phyloP scores from a whole-genome alignment of 2,329 filamentous ascomycete species.

The Monascus ruber region DNA sequence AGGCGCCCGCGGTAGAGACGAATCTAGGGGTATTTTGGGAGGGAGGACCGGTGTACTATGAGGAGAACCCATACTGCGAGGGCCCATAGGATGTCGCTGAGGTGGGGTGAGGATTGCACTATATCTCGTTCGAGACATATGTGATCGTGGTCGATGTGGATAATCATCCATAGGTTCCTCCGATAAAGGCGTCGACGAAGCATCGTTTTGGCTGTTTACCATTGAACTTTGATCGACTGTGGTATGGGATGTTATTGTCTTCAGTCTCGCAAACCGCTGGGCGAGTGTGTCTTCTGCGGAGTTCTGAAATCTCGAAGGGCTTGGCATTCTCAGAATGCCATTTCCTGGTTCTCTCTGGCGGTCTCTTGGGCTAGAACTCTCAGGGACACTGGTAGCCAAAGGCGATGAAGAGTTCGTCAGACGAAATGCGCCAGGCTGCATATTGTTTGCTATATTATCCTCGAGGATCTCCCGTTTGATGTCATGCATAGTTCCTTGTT shows the following conservation, averaged over 20 bases:
- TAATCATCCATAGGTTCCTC: slow-evolving; percentile 10
- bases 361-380: slow-evolving; percentile 8
- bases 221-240: slow-evolving; percentile 4
- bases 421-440: slow-evolving; percentile 13
- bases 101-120: slow-evolving; percentile 11
- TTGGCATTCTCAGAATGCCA: slow-evolving; percentile 27
- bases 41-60: slow-evolving; percentile 25
- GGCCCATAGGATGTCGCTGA: slow-evolving; percentile 26
- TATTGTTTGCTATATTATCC: slow-evolving; percentile 21
- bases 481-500: slow-evolving; percentile 30
- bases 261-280: slow-evolving; percentile 31
- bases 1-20: slow-evolving; percentile 35
- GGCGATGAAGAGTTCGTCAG: slow-evolving; percentile 4
- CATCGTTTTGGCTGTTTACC: slow-evolving; percentile 5
- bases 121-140: slow-evolving; percentile 10
- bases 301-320: slow-evolving; percentile 27
- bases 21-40: slow-evolving; percentile 32
- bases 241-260: slow-evolving; percentile 12
- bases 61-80: slow-evolving; percentile 31
- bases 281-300: slow-evolving; percentile 26
- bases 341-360: slow-evolving; percentile 12
- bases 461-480: slow-evolving; percentile 31
- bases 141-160: slow-evolving; percentile 12
- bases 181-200: slow-evolving; percentile 4
- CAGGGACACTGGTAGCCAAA: slow-evolving; percentile 6